These are phyloP conservation scores for Alternaria arbusti DNA, from an alignment of 2,329 filamentous ascomycete species.

Conservation along the genomic window DNA sequence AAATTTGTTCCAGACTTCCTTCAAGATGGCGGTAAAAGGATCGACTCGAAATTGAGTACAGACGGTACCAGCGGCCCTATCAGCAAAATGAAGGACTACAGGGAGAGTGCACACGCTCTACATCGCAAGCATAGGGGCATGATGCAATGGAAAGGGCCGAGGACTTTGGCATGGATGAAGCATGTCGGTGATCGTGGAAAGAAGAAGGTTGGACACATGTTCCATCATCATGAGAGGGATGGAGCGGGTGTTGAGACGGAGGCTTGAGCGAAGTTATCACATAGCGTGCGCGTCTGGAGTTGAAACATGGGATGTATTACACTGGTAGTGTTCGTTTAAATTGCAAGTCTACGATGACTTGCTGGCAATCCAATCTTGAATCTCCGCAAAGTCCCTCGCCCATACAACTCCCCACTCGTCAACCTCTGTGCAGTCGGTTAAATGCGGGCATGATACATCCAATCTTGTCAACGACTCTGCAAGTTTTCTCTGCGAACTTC, in stretches of 20 bases:
- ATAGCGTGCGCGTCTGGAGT: conserved; percentile 13
- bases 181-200: conserved; percentile 63
- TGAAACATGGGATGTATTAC: background rate
- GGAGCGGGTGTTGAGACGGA: conserved; percentile 71
- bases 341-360: background rate
- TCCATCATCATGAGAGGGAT: conserved; percentile 63
- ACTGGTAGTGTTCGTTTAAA: background rate
- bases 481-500: conserved; percentile 43
- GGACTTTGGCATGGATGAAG: conserved; percentile 64
- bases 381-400: conserved; percentile 26
- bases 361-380: conserved; percentile 10
- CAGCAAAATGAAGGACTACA: conserved; percentile 63
- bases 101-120: conserved; percentile 34
- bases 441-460: conserved; percentile 29
- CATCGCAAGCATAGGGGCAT: conserved; percentile 66
- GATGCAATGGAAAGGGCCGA: conserved; percentile 74
- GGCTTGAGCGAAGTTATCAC: conserved; percentile 52
- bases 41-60: conserved; percentile 31
- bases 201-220: conserved; percentile 53
- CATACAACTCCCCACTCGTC: conserved; percentile 31
- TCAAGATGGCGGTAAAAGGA: conserved; percentile 26
- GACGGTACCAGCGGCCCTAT: conserved; percentile 55
- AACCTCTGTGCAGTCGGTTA: conserved; percentile 19
- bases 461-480: conserved; percentile 43
- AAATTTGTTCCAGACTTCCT: conserved; percentile 34